Conservation (phyloP, 2,329 filamentous ascomycete species). For the Fusarium incarnatum region DNA sequence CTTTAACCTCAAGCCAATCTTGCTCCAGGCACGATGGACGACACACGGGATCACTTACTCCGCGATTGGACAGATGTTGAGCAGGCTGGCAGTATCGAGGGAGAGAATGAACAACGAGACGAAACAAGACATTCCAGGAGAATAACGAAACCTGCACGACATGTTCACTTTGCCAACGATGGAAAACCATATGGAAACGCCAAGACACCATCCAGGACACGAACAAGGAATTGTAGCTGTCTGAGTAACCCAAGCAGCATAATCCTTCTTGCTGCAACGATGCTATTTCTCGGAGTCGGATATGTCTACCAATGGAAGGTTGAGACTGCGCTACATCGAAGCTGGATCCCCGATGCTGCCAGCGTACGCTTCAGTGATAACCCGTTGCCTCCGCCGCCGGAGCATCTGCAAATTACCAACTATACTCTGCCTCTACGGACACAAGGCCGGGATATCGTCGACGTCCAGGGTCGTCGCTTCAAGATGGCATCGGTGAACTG, state of each 20-base stretch:
- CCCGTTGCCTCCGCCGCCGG: conserved; percentile 59
- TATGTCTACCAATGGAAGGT: conserved; percentile 59
- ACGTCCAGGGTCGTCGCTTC: conserved; percentile 66
- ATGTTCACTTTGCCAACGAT: conserved; percentile 15
- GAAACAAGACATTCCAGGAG: background rate
- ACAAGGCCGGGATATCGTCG: conserved; percentile 69
- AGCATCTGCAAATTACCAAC: conserved; percentile 56
- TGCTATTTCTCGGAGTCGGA: conserved; percentile 44
- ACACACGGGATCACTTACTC: conserved; percentile 31
- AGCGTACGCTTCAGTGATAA: conserved; percentile 61
- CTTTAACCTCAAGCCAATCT: conserved; percentile 12
- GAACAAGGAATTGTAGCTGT: conserved; percentile 21
- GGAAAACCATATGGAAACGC: conserved; percentile 14
- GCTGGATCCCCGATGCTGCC: conserved; percentile 63
- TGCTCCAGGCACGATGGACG: conserved; percentile 2
- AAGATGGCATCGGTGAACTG: conserved; percentile 75
- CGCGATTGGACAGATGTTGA: conserved; percentile 36
- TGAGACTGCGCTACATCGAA: conserved; percentile 57
- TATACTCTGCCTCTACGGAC: conserved; percentile 70
- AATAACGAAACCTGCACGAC: conserved; percentile 5
- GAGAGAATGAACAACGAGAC: background rate
- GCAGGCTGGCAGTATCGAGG: conserved; percentile 1
- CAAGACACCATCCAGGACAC: background rate
- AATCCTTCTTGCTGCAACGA: conserved; percentile 54
- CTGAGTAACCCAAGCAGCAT: conserved; percentile 31